Evolutionary conservation across 257 asterid genomes (phyloP).

Genomic region (Paraleonurus japonicus): DNA sequence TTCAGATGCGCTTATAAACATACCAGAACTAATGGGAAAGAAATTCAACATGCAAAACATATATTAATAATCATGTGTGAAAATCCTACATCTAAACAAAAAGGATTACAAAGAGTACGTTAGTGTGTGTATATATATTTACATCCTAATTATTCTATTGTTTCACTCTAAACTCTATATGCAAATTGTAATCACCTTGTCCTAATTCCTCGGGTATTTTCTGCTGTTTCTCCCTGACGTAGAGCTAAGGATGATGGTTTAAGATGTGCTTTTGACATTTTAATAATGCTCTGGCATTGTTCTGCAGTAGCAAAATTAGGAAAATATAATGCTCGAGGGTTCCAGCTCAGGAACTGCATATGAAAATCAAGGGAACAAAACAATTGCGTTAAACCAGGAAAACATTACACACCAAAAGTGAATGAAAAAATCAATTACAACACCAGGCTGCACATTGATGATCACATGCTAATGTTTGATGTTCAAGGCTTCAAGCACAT

Average conservation of each 20-base stretch:
- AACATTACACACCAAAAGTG: background rate
- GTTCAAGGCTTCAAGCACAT: background rate
- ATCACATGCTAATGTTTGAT: background rate
- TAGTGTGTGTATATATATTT: background rate
- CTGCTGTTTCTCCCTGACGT: conserved; percentile 85
- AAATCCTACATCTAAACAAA: conserved; percentile 1
- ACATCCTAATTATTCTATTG: conserved; percentile 9
- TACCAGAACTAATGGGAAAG: conserved; percentile 63
- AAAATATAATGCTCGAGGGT: conserved; percentile 78
- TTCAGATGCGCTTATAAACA: conserved; percentile 76
- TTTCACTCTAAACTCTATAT: conserved; percentile 18
- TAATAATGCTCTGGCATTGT: conserved; percentile 66
- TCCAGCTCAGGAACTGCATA: conserved; percentile 84
- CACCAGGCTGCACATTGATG: conserved; percentile 2
- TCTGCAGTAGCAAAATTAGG: conserved; percentile 86
- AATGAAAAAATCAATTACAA: conserved; percentile 2
- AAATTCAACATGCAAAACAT: conserved; percentile 10
- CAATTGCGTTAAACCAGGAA: background rate
- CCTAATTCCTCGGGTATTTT: conserved; percentile 77
- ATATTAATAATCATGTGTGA: background rate
- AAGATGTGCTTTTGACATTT: conserved; percentile 56
- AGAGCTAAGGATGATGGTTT: conserved; percentile 78
- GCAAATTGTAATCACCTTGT: conserved; percentile 67
- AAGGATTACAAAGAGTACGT: background rate
- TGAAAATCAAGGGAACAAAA: conserved; percentile 17